phyloP scores from a whole-genome alignment of 2,329 filamentous ascomycete species.

The Mycosphaerella sp. region DNA sequence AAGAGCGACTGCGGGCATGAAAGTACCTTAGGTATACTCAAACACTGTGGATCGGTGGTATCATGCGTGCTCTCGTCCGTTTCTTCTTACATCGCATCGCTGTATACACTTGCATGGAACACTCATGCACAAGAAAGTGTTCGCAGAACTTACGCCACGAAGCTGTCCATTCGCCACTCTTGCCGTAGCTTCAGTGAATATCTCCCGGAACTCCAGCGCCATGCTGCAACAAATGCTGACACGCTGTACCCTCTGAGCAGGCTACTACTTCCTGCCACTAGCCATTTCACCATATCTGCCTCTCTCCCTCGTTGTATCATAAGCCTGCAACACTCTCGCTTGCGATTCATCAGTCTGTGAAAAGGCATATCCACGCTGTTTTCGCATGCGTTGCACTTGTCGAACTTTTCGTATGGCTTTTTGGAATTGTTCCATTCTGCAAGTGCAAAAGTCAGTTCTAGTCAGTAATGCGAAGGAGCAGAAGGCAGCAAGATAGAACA shows the following conservation, averaged over 20 bases:
- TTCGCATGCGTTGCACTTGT: constrained; percentile 98
- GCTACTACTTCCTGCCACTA: constrained; percentile 36
- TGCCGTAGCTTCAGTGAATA: neutral
- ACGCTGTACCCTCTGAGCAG: neutral
- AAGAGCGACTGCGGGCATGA: too few species aligned
- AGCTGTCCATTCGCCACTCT: neutral
- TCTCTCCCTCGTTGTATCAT: constrained; percentile 89
- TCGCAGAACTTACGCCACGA: neutral
- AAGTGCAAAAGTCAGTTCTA: neutral
- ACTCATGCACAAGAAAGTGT: neutral
- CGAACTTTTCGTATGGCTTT: constrained; percentile 98
- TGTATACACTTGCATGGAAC: neutral
- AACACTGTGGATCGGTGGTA: too few species aligned
- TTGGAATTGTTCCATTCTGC: constrained; percentile 98
- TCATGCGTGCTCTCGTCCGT: neutral
- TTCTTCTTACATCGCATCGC: neutral
- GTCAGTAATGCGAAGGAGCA: constrained; percentile 11
- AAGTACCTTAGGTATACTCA: too few species aligned
- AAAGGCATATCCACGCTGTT: constrained; percentile 97
- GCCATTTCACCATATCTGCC: constrained; percentile 95
- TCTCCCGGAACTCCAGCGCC: neutral
- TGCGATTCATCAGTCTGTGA: constrained; percentile 96
- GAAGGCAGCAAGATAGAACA: constrained; percentile 29
- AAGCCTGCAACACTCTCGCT: constrained; percentile 89
- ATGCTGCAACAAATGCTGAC: neutral